Evolutionary conservation across 2,329 filamentous ascomycete genomes (phyloP), one percentile per base, ranked within the genome.

Genomic region (Fusarium temperatum): DNA sequence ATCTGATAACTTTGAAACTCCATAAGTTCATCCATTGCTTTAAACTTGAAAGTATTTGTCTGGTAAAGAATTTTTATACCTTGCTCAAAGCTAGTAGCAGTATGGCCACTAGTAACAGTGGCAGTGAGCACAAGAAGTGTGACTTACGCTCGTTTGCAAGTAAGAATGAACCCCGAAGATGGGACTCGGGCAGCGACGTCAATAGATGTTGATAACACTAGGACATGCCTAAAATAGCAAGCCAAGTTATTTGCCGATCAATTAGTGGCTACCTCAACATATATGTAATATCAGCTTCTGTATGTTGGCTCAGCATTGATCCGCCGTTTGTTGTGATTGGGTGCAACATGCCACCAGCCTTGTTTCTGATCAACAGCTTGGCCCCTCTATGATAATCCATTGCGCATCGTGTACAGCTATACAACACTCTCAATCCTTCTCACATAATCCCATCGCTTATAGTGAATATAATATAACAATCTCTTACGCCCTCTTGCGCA

Each of bases 401-500:
- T 58, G 15, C 22, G 28, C 28, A 22, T 24, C 18, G 11, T 56
- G 47, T 26, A 15, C 22, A 30, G 36, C 30, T 26, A n/a, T 26
- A 42, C 45, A 53, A 38, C 13, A 26, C 8, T 32, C 39, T 51
- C 28, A 73, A 4, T 38, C 60, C 26, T 51, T 65, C 51, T 59
- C 66, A 15, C 66, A 64, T 17, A 81, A 24, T 6, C 20, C n/a
- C 32, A 32, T 36, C 15, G 12, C 58, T 48, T n/a, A 10, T 12
- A n/a, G 30, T 39, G 24, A n/a, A 26, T 20, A 42, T 38, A 20
- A 26, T 13, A 42, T 45, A 45, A 13, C 22, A 50, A 39, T 5
- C 7, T 41, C 44, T 70, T 38, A 75, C 5, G 22, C 60, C 44
- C 58, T 66, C 51, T 58, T 70, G 22, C 68, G 67, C 26, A 81